phyloP scores from a whole-genome alignment of 1,139 yeast species.

The Arxiozyma telluris region DNA sequence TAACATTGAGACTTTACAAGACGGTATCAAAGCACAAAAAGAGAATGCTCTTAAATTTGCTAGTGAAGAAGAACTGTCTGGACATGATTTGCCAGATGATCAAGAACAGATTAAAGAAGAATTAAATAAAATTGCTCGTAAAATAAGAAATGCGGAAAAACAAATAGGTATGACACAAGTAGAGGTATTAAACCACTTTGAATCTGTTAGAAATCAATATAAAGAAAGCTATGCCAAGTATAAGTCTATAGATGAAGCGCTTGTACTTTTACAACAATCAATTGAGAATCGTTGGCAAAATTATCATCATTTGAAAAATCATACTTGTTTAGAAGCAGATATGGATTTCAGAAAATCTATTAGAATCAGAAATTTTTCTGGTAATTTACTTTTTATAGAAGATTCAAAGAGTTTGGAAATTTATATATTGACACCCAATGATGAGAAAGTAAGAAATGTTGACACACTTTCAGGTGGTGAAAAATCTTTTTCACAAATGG shows the following conservation, averaged over 20 bases:
- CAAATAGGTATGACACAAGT: slow-evolving; percentile 38
- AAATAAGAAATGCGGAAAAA: slow-evolving; percentile 34
- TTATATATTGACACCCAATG: slow-evolving; percentile 49
- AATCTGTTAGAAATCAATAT: slow-evolving; percentile 31
- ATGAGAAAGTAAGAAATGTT: slow-evolving; percentile 54
- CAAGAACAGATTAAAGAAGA: slow-evolving; percentile 33
- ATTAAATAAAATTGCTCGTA: slow-evolving; percentile 30
- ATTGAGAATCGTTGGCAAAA: slow-evolving; percentile 43
- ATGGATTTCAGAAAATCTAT: slow-evolving; percentile 51
- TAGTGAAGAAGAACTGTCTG: slow-evolving; percentile 29
- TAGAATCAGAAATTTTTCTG: slow-evolving; percentile 64
- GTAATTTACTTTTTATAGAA: slow-evolving; percentile 58
- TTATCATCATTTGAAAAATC: slow-evolving; percentile 40
- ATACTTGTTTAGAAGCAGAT: slow-evolving; percentile 39
- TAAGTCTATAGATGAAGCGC: slow-evolving; percentile 27
- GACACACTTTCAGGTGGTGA: slow-evolving; percentile 95
- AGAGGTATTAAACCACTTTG: slow-evolving; percentile 34
- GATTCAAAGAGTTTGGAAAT: slow-evolving; percentile 43
- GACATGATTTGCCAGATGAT: slow-evolving; percentile 25
- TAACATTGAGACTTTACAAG: slow-evolving; percentile 28
- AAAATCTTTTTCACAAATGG: slow-evolving; percentile 86
- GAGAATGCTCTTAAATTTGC: slow-evolving; percentile 33
- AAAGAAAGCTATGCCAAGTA: slow-evolving; percentile 32
- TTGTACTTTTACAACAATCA: slow-evolving; percentile 30
- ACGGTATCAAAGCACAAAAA: slow-evolving; percentile 26